Percentiles rank a stretch among this genome's conserved stretches.
Evolutionary conservation across 2,329 filamentous ascomycete species (phyloP).

Genomic region (Ophiostoma himal-ulmi): DNA sequence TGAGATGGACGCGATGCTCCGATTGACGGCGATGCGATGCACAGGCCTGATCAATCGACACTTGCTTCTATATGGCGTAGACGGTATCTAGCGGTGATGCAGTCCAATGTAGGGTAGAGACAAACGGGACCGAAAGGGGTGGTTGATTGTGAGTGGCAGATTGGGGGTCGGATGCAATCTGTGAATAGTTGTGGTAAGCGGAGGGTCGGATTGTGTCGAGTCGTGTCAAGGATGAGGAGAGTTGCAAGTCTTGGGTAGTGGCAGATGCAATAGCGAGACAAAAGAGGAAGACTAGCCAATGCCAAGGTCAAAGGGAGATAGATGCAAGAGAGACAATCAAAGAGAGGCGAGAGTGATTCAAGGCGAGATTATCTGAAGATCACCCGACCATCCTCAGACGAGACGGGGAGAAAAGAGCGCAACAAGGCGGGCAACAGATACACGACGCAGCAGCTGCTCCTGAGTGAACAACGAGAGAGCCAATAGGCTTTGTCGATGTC

Average conservation of each 20-base stretch:
- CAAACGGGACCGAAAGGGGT: not conserved
- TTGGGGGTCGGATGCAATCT: not conserved
- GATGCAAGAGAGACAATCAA: not conserved
- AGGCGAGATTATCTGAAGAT: not conserved
- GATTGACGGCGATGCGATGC: not conserved
- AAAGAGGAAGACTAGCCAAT: not conserved
- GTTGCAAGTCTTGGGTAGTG: not conserved
- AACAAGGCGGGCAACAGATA: not conserved
- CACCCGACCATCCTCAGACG: conserved; percentile 12
- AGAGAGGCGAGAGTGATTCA: not conserved
- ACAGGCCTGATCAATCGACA: not conserved
- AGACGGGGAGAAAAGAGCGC: not conserved
- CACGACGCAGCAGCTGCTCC: not conserved
- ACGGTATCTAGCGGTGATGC: not conserved
- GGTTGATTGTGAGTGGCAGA: not conserved
- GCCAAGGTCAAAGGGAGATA: not conserved
- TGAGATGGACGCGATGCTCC: not conserved
- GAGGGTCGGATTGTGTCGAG: not conserved
- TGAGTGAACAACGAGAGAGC: not conserved
- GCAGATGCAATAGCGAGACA: not conserved
- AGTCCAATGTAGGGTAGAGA: not conserved
- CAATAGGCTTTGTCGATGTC: not conserved
- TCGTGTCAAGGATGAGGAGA: not conserved
- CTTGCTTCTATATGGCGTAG: not conserved
- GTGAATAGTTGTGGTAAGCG: not conserved